Base-by-base conservation (phyloP, 2,329 filamentous ascomycete genomes). In the Xylaria sp. region DNA sequence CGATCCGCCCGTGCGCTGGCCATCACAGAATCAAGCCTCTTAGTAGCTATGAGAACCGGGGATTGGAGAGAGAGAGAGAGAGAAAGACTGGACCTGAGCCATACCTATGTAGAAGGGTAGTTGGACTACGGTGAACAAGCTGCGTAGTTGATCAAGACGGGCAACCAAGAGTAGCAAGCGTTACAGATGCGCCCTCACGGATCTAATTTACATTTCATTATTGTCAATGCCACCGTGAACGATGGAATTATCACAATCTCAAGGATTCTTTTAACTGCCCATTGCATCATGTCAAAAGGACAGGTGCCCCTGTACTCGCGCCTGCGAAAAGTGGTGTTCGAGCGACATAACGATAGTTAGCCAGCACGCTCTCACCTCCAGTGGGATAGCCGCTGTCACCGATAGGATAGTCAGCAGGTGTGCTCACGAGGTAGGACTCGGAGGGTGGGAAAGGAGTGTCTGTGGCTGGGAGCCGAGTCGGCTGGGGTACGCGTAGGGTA, bases 1-100 rank as follows among this genome's bases (percentile, higher is more conserved):
- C 48, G 51, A 39, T 31, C 66, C 66, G 8, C 52, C 49, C 12
- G 48, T 63, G 18, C 36, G 36, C 25, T 63, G 60, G 60, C 60
- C 60, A 9, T 65, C 55, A 7, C 54, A 58, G 23, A 59, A 59
- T 9, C 55, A 60, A 25, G 60, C 9, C 23, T 12, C 36, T 36
- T 28, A 55, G 36, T 33, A 48, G 9, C 7, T 23, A 20, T 25
- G n/a, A 56, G 28, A 23, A n/a, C 13, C 18, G 15, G 15, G 18
- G n/a, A 4, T 3, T 41, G 33, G 39, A 20, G 54, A 36, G 6
- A 2, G n/a, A 12, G n/a, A 54, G 18, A 8, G 28, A 13, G 12
- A n/a, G 23, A 49, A 23, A 36, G 10, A 10, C 2, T 25, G 2
- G 48, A 12, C 48, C 2, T 12, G 0, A 25, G 12, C 20, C 20